Evolutionary conservation across 768 basidiomycete species (phyloP), one percentile per base, ranked within the genome.

Genomic region (Podaxis carcinomalis): DNA sequence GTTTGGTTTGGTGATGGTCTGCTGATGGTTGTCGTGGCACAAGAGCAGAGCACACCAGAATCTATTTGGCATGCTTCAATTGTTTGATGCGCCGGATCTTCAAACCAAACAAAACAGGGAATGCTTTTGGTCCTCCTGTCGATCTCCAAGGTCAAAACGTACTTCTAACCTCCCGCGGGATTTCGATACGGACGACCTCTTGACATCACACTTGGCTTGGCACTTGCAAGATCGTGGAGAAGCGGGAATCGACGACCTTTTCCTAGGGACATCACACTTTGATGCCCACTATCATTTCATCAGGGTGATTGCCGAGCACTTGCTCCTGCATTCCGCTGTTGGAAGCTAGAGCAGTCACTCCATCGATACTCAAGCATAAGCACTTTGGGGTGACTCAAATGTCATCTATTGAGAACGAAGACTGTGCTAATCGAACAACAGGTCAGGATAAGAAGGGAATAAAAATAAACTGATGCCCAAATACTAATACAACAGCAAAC

Each of bases 1-100:
- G n/a, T 57, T 47, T 57, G 44, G 46, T 14, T 19, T 51, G 25
- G 35, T 40, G 57, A 50, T 58, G 44, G 40, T 46, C 16, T 32
- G 32, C 32, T 32, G 32, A 32, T 32, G 19, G 57, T 58, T 58
- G 57, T 50, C 39, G 57, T 53, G 40, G 59, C 59, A 54, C 59
- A 35, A 60, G 59, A 60, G 50, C 59, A 46, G 59, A 60, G 51
- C 40, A 19, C 10, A 44, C 56, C 44, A 23, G n/a, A 57, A 57
- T 19, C 32, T 35, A 44, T 19, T 21, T 57, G 56, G 28, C n/a
- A 19, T 44, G 42, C 32, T 51, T 36, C 19, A 27, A 27, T 46
- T 51, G 57, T 27, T 27, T 50, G 47, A 58, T 47, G 57, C 49
- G 57, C 39, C 57, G 57, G 57, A 58, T 50, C 57, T 58, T 49